Evolutionary conservation across 768 basidiomycete genomes (phyloP), one percentile per base, ranked within the genome.

Genomic region (Gloeophyllum trabeum): DNA sequence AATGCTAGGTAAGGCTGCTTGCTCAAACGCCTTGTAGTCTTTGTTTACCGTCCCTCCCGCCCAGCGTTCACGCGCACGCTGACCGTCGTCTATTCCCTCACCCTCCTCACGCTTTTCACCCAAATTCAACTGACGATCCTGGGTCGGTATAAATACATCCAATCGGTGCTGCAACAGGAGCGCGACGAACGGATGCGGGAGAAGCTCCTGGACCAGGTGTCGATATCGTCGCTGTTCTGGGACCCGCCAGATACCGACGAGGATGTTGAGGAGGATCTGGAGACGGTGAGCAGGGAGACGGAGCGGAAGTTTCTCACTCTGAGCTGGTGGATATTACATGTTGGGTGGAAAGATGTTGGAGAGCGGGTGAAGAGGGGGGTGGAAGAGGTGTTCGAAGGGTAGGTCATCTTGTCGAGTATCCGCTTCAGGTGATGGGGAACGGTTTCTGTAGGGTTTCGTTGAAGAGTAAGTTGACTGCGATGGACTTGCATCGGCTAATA

Each of bases 271-370:
- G 54, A 54, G 6, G 58, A 60, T 4, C 54, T 54, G n/a, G 62
- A 65, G 16, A 54, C 53, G 18, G 61, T 80, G 5, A 64, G 58
- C 24, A 80, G 82, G 25, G 82, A 82, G 42, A 75, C 78, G 4
- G 90, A 93, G 58, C 67, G 75, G 46, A 76, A 79, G 54, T 97
- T 79, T 54, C 63, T 96, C 39, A 89, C 85, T 0, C 72, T 93
- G 51, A 86, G 80, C 28, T 97, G 91, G 90, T 94, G 91, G 90
- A 66, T 94, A 6, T 53, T 94, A 43, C 81, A 96, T 54, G 82
- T 90, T 3, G 91, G 93, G 0, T 94, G 92, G 91, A 85, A 81
- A 50, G 81, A 82, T 44, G 71, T 97, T 0, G 78, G 75, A 0
- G 76, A 78, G 48, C 65, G 86, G 28, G 84, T 92, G 0, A 62